Evolutionary conservation across 2,329 filamentous ascomycete species (phyloP).

Genomic region (Orbilia blumenaviensis): DNA sequence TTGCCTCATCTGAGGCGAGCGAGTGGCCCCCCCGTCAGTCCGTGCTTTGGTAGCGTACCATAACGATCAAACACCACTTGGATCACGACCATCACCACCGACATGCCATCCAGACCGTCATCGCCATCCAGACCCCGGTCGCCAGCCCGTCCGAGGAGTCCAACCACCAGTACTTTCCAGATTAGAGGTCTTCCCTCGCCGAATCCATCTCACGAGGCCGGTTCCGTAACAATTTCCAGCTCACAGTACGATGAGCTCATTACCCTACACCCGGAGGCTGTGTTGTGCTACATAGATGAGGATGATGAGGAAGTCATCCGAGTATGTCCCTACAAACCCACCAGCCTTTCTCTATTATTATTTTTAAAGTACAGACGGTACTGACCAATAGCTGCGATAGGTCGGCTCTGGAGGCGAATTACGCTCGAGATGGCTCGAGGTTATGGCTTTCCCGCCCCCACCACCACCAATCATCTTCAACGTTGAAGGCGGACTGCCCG

Average conservation of each 20-base stretch:
- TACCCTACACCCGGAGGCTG: conserved; percentile 55
- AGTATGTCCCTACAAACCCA: conserved; percentile 40
- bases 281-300: conserved; percentile 57
- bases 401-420: conserved; percentile 57
- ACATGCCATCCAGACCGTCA: conserved; percentile 38
- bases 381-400: conserved; percentile 42
- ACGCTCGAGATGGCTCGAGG: conserved; percentile 39
- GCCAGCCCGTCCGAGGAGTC: conserved; percentile 43
- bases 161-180: conserved; percentile 50
- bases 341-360: no score
- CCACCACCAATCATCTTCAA: conserved; percentile 52
- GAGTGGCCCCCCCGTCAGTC: background rate
- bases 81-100: background rate
- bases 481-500: conserved; percentile 38
- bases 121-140: conserved; percentile 44
- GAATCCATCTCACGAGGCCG: conserved; percentile 29
- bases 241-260: conserved; percentile 56
- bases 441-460: conserved; percentile 46
- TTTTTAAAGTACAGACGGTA: conserved; percentile 6
- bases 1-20: conserved; percentile 5
- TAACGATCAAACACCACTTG: background rate
- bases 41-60: background rate
- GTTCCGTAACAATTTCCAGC: conserved; percentile 42
- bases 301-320: conserved; percentile 58
- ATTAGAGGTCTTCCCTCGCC: conserved; percentile 42